Conservation (phyloP, 108 stramenopile genomes). For the Pseudonitzschia multistriata region DNA sequence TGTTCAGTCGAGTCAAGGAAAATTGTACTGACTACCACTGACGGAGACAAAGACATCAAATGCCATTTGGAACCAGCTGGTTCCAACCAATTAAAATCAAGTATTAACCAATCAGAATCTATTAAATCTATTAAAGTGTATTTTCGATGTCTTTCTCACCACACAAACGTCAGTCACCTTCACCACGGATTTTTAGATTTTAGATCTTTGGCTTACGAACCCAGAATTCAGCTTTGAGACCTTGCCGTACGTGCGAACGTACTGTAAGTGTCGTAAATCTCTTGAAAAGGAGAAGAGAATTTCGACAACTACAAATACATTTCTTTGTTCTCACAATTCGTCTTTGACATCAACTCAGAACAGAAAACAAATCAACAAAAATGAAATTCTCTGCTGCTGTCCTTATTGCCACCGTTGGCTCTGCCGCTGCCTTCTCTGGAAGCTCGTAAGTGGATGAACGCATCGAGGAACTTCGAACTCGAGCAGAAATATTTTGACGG, state of each 20-base stretch:
- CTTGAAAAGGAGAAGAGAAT: background rate
- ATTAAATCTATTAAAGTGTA: background rate
- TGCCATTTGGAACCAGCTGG: slow-evolving; percentile 15
- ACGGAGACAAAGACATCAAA: background rate
- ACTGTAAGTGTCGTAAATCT: background rate
- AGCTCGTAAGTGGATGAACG: slow-evolving; percentile 52
- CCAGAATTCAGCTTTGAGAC: too few species aligned
- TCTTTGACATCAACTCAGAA: slow-evolving; percentile 11
- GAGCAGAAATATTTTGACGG: too few species aligned
- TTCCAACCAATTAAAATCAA: slow-evolving; percentile 11
- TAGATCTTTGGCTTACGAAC: slow-evolving; percentile 9
- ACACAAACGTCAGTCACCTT: slow-evolving; percentile 10
- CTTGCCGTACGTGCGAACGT: too few species aligned
- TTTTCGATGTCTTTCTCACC: slow-evolving; percentile 8
- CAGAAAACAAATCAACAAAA: slow-evolving; percentile 26
- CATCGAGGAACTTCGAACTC: too few species aligned
- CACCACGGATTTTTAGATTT: slow-evolving; percentile 1
- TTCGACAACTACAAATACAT: background rate
- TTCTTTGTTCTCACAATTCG: slow-evolving; percentile 18
- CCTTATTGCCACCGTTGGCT: slow-evolving; percentile 65
- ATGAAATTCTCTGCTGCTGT: slow-evolving; percentile 85
- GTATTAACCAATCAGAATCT: background rate
- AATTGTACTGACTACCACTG: too few species aligned
- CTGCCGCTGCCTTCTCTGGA: slow-evolving; percentile 70
- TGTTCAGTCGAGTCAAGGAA: background rate